Base-by-base conservation (phyloP, 2,329 filamentous ascomycete genomes). In the Cytospora leucostoma region DNA sequence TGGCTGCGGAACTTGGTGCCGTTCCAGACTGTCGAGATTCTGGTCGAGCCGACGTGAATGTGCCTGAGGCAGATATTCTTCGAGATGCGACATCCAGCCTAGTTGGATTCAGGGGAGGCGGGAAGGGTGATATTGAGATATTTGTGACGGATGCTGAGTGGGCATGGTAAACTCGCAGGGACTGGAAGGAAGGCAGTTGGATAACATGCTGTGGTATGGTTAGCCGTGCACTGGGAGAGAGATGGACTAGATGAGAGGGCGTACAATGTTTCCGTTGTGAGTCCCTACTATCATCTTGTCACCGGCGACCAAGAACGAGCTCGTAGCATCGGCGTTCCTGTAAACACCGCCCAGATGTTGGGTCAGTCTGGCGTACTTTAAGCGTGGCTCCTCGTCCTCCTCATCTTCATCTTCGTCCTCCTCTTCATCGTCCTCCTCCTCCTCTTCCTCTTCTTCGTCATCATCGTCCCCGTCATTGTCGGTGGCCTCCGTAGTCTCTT, bases 281-380 rank as follows among this genome's bases (percentile, higher is more conserved):
- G 95, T 97, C 68, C 94, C 95, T 70, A 96, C 82, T 67, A 94
- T 92, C 94, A 98, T 96, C 80, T 98, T 98, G 80, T 99, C 94
- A 59, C 94, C 94, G 49, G 91, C 91, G 56, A 96, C 92, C 56
- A 96, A 79, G 74, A 97, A 97, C 10, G 91, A 82, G 76, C 93
- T 97, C 33, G 94, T 97, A 69, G 93, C 92, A 83, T 99, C 95
- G 70, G 92, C 93, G 78, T 96, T 97, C 64, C 93, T 88, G 78
- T 99, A 99, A 38, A 97, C 85, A 51, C 89, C 81, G 33, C 84
- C 87, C 66, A 99, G 79, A 71, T 89, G 88, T 65, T 88, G 89
- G 8, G 95, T 98, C 69, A 98, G 78, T 56, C 92, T 89, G 57
- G 89, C 90, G 75, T 97, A 97, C 77, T 99, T 99, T 70, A 99